Percentiles rank a stretch among this genome's conserved stretches.
Evolutionary conservation across 2,329 filamentous ascomycete species (phyloP).

Genomic region (Diaporthe sp.): DNA sequence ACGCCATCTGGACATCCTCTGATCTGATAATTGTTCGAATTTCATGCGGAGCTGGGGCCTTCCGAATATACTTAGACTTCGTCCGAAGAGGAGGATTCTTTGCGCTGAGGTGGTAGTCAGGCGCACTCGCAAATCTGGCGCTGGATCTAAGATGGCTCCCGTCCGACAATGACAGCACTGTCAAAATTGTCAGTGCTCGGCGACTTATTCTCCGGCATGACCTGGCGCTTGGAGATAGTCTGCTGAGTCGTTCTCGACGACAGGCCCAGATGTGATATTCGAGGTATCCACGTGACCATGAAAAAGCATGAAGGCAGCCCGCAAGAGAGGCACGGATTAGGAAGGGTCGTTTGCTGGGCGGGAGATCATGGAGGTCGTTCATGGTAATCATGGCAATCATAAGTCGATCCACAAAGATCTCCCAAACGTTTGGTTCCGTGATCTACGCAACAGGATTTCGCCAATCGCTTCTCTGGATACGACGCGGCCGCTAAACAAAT

Average conservation of each 20-base stretch:
- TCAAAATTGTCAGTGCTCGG: constrained; percentile 18
- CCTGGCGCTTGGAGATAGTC: too few species aligned
- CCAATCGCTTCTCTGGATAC: constrained; percentile 28
- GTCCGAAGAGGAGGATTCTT: constrained; percentile 6
- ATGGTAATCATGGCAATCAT: constrained; percentile 17
- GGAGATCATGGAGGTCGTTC: background rate
- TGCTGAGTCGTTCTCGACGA: background rate
- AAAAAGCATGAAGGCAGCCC: background rate
- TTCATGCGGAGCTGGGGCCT: constrained; percentile 28
- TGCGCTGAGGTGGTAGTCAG: background rate
- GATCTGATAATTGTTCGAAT: constrained; percentile 13
- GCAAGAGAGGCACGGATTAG: constrained; percentile 25
- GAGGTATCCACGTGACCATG: background rate
- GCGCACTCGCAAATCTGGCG: constrained; percentile 15
- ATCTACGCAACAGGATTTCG: constrained; percentile 32
- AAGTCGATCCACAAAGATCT: constrained; percentile 30
- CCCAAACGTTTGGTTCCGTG: constrained; percentile 27
- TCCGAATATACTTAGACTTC: constrained; percentile 22
- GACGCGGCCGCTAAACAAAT: background rate
- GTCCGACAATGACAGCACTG: constrained; percentile 26
- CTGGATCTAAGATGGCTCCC: constrained; percentile 28
- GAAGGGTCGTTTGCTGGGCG: background rate
- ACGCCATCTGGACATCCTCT: constrained; percentile 31
- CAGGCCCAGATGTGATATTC: too few species aligned
- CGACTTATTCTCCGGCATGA: background rate